Base-by-base conservation (phyloP, 2,329 filamentous ascomycete species). In the Diatrype stigma region DNA sequence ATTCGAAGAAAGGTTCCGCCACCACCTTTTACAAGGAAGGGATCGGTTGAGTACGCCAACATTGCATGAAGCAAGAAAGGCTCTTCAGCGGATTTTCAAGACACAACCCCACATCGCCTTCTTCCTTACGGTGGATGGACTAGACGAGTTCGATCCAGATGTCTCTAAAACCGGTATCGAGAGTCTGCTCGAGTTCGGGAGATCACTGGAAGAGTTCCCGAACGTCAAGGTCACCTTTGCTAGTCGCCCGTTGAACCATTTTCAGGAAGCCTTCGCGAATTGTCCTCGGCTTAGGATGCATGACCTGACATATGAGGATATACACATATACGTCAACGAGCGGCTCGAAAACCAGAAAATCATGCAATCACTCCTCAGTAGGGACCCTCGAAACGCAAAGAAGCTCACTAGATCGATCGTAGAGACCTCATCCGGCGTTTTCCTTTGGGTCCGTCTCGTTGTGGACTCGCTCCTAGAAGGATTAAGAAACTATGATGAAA, bases 91-190 rank as follows among this genome's bases (percentile, higher is more conserved):
- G 2, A 11, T 60, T 7, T 47, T 60, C 40, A n/a, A 10, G 2
- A 40, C 23, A 23, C 14, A 52, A 14, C 10, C n/a, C 47, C 2
- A 22, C 56, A 7, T 14, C 51, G 17, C 48, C 21, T 60, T 61
- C 48, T 61, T 61, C 38, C 8, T 61, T 19, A 45, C 54, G 8
- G 47, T 63, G 6, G 60, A 63, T 30, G 60, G 60, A 2, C 52
- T 63, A 3, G 60, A 63, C 19, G 59, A 63, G 26, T 61, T 63
- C 19, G 59, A 63, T 22, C 55, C 56, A 2, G 28, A 42, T 17
- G 48, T 57, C n/a, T 61, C 60, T 0, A 21, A 17, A 7, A 59
- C 51, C 5, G 38, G 45, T 16, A 48, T 58, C 21, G 19, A 34
- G 12, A 56, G 52, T 23, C 50, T 62, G 10, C 52, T 61, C 6